phyloP scores from a whole-genome alignment of 352 stramenopile genomes.

The Phytophthora meadii region DNA sequence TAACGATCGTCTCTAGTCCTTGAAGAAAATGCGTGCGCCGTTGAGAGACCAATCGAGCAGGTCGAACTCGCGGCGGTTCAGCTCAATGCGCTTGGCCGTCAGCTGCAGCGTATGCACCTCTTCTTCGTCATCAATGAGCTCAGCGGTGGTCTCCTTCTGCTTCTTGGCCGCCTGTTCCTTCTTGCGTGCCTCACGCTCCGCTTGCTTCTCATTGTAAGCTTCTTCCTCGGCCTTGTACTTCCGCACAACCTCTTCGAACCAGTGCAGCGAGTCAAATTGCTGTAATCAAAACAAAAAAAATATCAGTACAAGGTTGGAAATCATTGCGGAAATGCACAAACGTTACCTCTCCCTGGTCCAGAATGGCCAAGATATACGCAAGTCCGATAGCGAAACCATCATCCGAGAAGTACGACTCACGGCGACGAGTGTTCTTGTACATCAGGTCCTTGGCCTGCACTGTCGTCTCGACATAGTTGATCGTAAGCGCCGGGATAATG shows the following conservation, averaged over 20 bases:
- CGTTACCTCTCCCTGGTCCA: conserved; percentile 86
- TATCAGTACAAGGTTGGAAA: conserved; percentile 6
- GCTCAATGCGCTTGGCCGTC: conserved; percentile 87
- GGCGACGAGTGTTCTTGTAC: conserved; percentile 94
- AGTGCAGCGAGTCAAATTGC: conserved; percentile 90
- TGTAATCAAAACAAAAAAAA: conserved; percentile 29
- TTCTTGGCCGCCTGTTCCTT: conserved; percentile 77
- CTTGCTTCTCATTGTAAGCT: conserved; percentile 85
- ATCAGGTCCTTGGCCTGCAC: conserved; percentile 95
- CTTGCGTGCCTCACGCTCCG: conserved; percentile 80
- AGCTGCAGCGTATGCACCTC: conserved; percentile 89
- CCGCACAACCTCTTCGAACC: conserved; percentile 88
- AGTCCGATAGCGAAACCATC: conserved; percentile 96
- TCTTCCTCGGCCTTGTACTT: conserved; percentile 90
- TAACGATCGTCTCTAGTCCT: conserved; percentile 53
- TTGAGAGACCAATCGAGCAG: conserved; percentile 92
- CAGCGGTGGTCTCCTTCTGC: conserved; percentile 84
- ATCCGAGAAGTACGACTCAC: conserved; percentile 96
- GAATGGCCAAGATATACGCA: conserved; percentile 93
- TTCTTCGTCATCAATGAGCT: conserved; percentile 89
- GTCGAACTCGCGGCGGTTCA: conserved; percentile 90
- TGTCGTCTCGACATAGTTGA: conserved; percentile 91
- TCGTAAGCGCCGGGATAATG: conserved; percentile 88
- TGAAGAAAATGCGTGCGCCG: conserved; percentile 93
- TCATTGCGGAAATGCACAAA: conserved; percentile 4